Evolutionary conservation across 305 asterid genomes (phyloP).

Genomic region (Plantago coronopus): DNA sequence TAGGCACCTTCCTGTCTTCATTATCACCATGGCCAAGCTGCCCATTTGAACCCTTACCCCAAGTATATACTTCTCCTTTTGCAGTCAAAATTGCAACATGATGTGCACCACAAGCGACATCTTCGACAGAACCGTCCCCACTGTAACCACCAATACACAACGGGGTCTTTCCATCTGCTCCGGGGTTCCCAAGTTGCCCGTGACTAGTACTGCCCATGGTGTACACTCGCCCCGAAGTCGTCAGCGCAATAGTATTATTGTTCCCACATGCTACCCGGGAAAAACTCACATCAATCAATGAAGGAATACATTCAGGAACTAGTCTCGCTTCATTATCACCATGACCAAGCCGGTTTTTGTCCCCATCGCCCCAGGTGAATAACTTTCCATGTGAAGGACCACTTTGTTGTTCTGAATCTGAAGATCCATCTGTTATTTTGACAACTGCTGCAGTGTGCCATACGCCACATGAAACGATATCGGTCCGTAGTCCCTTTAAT

Average conservation of each 20-base stretch:
- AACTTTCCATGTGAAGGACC: slow-evolving; percentile 44
- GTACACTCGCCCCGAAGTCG: slow-evolving; percentile 60
- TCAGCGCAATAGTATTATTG: slow-evolving; percentile 58
- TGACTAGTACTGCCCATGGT: slow-evolving; percentile 58
- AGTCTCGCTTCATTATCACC: slow-evolving; percentile 44
- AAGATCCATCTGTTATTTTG: slow-evolving; percentile 25
- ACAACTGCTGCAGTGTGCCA: slow-evolving; percentile 97
- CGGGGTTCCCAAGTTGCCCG: slow-evolving; percentile 40
- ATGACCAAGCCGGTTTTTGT: slow-evolving; percentile 70
- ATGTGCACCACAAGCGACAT: slow-evolving; percentile 76
- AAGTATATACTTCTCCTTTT: slow-evolving; percentile 72
- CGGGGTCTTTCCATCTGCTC: slow-evolving; percentile 44
- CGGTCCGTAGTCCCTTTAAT: slow-evolving; percentile 46
- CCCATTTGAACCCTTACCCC: slow-evolving; percentile 87
- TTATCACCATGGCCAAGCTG: slow-evolving; percentile 81
- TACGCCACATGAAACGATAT: slow-evolving; percentile 74
- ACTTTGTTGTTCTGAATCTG: slow-evolving; percentile 27
- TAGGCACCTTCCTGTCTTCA: slow-evolving; percentile 51
- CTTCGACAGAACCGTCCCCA: slow-evolving; percentile 51
- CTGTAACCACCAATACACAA: slow-evolving; percentile 46
- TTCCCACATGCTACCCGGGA: slow-evolving; percentile 67
- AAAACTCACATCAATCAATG: slow-evolving; percentile 39
- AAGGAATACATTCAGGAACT: slow-evolving; percentile 48
- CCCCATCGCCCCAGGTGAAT: slow-evolving; percentile 96
- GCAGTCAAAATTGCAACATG: slow-evolving; percentile 74